Conservation (phyloP, 441 rosid species). For the Bocquillonia castaneifolia region DNA sequence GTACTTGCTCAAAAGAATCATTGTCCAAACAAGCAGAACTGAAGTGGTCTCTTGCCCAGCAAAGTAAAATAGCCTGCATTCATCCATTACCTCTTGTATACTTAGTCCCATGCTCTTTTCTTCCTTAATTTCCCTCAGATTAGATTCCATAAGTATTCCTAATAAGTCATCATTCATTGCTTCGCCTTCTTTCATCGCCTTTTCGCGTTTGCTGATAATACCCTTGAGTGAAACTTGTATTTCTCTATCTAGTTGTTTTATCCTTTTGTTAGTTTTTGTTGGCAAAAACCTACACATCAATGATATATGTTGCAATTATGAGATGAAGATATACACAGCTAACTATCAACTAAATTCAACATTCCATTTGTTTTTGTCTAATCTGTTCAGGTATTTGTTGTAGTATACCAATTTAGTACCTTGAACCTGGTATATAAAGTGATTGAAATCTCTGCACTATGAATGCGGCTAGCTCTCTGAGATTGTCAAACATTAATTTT, state of each 20-base stretch:
- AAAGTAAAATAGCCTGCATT: conserved; percentile 29
- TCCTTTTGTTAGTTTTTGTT: conserved; percentile 24
- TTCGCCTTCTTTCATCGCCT: conserved; percentile 2
- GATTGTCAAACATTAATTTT: conserved; percentile 11
- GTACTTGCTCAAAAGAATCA: conserved; percentile 20
- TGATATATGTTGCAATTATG: neutral
- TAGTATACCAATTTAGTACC: neutral
- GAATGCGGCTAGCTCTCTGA: neutral
- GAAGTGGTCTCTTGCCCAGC: conserved; percentile 33
- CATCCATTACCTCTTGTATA: conserved; percentile 21
- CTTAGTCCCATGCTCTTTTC: conserved; percentile 15
- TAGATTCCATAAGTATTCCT: conserved; percentile 15
- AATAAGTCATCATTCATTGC: conserved; percentile 12
- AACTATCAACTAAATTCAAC: neutral
- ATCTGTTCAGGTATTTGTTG: no score
- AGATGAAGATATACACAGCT: no score
- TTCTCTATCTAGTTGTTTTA: conserved; percentile 22
- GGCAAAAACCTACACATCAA: conserved; percentile 27
- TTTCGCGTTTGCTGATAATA: conserved; percentile 15
- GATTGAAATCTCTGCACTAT: neutral
- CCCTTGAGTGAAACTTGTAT: conserved; percentile 8
- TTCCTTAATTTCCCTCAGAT: conserved; percentile 9
- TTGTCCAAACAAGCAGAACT: conserved; percentile 28
- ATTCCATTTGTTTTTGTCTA: no score
- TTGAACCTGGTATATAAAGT: conserved; percentile 16